Evolutionary conservation across 225 moss, liverwort and hornwort species (phyloP).

Genomic region (Physcomitrellopsis africana): DNA sequence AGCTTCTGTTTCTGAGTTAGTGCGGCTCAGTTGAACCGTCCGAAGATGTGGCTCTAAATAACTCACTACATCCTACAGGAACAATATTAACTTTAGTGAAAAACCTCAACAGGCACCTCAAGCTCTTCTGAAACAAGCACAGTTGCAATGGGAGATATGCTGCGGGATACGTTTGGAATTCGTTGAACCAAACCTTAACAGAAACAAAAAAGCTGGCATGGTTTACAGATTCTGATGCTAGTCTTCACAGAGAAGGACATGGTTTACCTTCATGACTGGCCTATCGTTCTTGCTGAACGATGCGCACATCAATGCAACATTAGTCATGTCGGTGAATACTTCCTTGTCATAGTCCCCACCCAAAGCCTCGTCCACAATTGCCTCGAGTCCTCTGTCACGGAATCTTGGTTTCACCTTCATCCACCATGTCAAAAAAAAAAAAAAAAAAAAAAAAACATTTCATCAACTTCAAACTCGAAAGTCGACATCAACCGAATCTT

Average conservation of each 20-base stretch:
- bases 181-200: neutral
- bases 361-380: slow-evolving; percentile 50
- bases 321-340: slow-evolving; percentile 56
- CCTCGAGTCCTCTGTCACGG: slow-evolving; percentile 47
- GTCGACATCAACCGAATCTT: too few relatives aligned
- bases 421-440: slow-evolving; percentile 1
- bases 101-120: too few relatives aligned
- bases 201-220: neutral
- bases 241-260: neutral
- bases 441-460: too few relatives aligned
- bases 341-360: slow-evolving; percentile 47
- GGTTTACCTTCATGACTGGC: slow-evolving; percentile 61
- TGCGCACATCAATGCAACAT: slow-evolving; percentile 57
- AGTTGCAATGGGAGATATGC: too few relatives aligned
- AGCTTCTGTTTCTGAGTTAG: slow-evolving; percentile 23
- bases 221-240: neutral
- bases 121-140: too few relatives aligned
- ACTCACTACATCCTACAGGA: slow-evolving; percentile 55
- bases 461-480: too few relatives aligned
- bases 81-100: neutral
- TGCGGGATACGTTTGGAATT: neutral
- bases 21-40: slow-evolving; percentile 31
- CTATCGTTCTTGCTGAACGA: slow-evolving; percentile 55
- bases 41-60: slow-evolving; percentile 57
- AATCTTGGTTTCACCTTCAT: slow-evolving; percentile 56